phyloP scores from a whole-genome alignment of 352 stramenopile species.

The Phytophthora kernoviae region DNA sequence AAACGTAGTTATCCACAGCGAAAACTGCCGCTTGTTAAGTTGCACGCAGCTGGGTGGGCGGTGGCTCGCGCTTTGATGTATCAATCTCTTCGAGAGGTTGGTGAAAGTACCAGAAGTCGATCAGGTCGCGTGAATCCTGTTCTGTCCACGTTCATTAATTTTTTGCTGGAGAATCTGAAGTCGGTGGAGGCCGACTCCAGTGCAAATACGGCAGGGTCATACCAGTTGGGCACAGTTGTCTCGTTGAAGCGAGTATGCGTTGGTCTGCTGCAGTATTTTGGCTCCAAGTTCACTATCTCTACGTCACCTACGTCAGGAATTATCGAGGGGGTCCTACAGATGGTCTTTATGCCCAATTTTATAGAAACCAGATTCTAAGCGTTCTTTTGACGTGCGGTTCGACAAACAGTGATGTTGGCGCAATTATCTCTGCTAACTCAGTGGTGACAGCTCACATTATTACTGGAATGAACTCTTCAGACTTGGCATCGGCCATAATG shows the following conservation, averaged over 20 bases:
- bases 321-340: constrained; percentile 16
- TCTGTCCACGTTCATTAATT: constrained; percentile 52
- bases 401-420: constrained; percentile 58
- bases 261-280: constrained; percentile 69
- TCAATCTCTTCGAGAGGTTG: constrained; percentile 53
- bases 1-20: constrained; percentile 49
- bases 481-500: constrained; percentile 71
- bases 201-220: neutral
- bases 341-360: constrained; percentile 56
- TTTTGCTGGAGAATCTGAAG: constrained; percentile 74
- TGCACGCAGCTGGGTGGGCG: constrained; percentile 80
- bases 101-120: constrained; percentile 12
- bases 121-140: constrained; percentile 53
- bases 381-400: constrained; percentile 78
- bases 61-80: constrained; percentile 84
- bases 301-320: constrained; percentile 6
- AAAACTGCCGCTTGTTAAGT: constrained; percentile 76
- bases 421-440: constrained; percentile 60
- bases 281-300: constrained; percentile 14
- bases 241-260: constrained; percentile 71
- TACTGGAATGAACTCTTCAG: constrained; percentile 57
- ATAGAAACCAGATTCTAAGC: constrained; percentile 79
- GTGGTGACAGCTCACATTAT: constrained; percentile 71
- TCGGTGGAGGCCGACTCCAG: constrained; percentile 16
- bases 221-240: constrained; percentile 34